phyloP scores from a whole-genome alignment of 345 rosid species.

The Luvunga scandens region DNA sequence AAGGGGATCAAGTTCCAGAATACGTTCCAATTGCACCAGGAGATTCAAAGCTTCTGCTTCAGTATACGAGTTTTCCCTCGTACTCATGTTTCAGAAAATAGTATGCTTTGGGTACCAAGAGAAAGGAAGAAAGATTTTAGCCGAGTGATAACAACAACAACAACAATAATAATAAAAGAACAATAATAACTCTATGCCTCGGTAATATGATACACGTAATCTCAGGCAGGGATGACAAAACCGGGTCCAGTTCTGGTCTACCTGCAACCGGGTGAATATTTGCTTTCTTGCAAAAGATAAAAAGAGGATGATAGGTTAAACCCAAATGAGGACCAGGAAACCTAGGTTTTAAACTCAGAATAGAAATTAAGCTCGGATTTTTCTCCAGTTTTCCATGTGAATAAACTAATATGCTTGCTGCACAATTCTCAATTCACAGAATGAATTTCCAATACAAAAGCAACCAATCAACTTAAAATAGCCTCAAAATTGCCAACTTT shows the following conservation, averaged over 20 bases:
- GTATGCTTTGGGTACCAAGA: neutral
- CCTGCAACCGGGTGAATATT: neutral
- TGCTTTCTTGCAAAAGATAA: neutral
- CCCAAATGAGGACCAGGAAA: neutral
- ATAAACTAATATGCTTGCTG: neutral
- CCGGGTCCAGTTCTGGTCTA: neutral
- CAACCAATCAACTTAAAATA: neutral
- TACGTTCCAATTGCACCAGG: conserved; percentile 49
- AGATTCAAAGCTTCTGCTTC: conserved; percentile 29
- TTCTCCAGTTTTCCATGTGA: neutral
- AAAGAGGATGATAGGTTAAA: no score
- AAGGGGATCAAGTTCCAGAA: conserved; percentile 70
- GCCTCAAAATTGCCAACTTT: neutral
- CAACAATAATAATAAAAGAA: no score
- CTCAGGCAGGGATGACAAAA: neutral
- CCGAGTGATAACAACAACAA: neutral
- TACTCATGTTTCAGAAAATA: conserved; percentile 28
- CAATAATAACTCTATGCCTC: neutral
- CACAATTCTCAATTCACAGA: neutral
- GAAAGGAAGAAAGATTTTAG: neutral
- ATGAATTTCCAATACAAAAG: neutral
- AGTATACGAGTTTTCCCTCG: conserved; percentile 28
- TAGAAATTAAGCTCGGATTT: neutral
- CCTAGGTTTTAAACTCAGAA: neutral
- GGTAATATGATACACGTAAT: neutral